Evolutionary conservation across 2,329 filamentous ascomycete genomes (phyloP), one percentile per base, ranked within the genome.

Genomic region (Aureobasidium sp.): DNA sequence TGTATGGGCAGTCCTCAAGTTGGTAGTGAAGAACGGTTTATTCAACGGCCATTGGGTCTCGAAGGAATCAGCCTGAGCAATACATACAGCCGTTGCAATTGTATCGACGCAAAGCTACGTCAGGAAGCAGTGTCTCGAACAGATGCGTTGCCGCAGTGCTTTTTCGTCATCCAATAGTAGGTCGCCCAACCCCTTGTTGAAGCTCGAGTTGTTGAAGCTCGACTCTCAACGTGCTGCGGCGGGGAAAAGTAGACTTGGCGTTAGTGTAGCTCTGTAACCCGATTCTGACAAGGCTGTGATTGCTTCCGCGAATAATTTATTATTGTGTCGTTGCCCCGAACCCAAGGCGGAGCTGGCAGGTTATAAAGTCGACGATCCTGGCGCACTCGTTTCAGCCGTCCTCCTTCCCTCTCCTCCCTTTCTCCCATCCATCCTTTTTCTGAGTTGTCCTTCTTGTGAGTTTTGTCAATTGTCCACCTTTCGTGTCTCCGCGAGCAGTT

Each of bases 191-290:
- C 39, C 53, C 53, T 55, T 55, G 52, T 44, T 37, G 25, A 15
- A 55, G 53, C 41, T 45, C 41, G 29, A 59, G 39, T 59, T 37
- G 44, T 59, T 59, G 55, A 59, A 48, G 44, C 25, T 48, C 31
- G 55, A 44, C 29, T 59, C 55, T 59, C 55, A 59, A 59, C 55
- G 42, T 47, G 42, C 44, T 59, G 55, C 53, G 55, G 47, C 47
- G 42, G 55, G 55, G 29, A 39, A 41, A 44, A 22, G 39, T 44
- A 44, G 53, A 39, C 36, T 57, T 44, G 53, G 39, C 39, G 39
- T 57, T 57, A 57, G 55, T 59, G 44, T 48, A 44, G 55, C 55
- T 59, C 55, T 59, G 55, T 59, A 42, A 59, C 42, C 55, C 55
- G 55, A 59, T 59, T 59, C 55, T 45, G 39, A 41, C 52, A 57